Evolutionary conservation across 305 asterid species (phyloP), one percentile per base, ranked within the genome.

Genomic region (Vinca major): DNA sequence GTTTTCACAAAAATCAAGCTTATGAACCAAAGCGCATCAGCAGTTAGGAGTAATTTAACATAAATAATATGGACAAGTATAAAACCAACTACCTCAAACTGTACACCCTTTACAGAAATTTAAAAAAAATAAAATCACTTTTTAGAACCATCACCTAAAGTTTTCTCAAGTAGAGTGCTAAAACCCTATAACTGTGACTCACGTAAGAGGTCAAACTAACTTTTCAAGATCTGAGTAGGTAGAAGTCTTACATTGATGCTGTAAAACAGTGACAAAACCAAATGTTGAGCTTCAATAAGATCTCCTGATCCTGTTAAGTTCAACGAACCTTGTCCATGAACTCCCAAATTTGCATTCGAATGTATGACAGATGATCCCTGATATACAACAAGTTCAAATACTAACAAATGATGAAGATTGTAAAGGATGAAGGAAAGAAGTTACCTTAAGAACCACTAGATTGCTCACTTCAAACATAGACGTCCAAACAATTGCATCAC

Each of bases 381-480:
- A 40, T 45, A 72, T 3, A 71, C 54, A 70, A 75, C 68, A 71
- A 64, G 47, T 33, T 65, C 10, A 36, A 53, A 70, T 16, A 43
- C 47, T 53, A 58, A 52, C 60, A 78, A 69, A 62, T 54, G 40
- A 47, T 14, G 62, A 53, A 67, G 60, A 64, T 71, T 54, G 43
- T 47, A 45, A 71, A 58, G 71, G 57, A 48, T 33, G 72, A 47
- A 65, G 37, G 60, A 74, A 41, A 58, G 54, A 71, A 77, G 66
- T 74, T 80, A 89, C 97, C 93, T 83, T 91, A 72, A 91, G 97
- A 79, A 91, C 90, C 77, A 86, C 85, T 80, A 91, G 81, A 86
- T 91, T 91, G 88, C 95, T 91, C 75, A 88, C 88, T 78, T 89
- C 97, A 80, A 89, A 89, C 86, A 89, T 79, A 74, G 97, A 87